Base-by-base conservation (phyloP, 164 flowering plant species). In the Akebia trifoliata region DNA sequence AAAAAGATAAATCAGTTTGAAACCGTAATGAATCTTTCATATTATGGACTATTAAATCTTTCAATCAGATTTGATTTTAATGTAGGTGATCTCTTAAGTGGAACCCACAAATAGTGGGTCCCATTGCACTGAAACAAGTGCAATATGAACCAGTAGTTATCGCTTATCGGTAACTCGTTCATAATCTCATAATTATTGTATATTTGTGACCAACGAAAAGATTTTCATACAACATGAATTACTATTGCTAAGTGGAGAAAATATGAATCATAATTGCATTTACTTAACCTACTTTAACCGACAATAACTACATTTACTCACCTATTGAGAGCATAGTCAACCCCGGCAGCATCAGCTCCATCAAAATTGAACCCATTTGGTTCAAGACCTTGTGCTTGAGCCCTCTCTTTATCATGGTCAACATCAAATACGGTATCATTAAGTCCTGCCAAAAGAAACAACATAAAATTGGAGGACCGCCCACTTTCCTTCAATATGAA, bases 301-400 rank as follows among this genome's bases (percentile, higher is more conserved):
- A 34, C 18, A 26, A 51, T n/a, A 32, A 10, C 1, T 20, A 40
- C 6, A 29, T 11, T 40, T 40, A 63, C 68, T 71, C 60, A 90
- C 99, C 99, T 90, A 57, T 93, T 83, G 46, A 93, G 88, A 59
- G 99, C 97, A 77, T 93, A 84, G 61, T 93, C 93, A 30, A 93
- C 85, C 48, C 94, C 96, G 28, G 70, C 78, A 58, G 78, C 12
- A 74, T 93, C 97, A 50, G 92, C 88, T 60, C 94, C 97, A 57
- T 87, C 89, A 67, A 93, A 93, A 68, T 53, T 85, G 63, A 90
- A 93, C 40, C 99, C 99, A 73, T 93, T 93, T 50, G 97, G 90
- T 64, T 84, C 86, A 48, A 85, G 81, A 50, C 90, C 90, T 53
- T 65, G 73, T 12, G 81, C 84, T 58, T 81, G 66, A 56, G 99